Evolutionary conservation across 495 filamentous ascomycete genomes (phyloP), one percentile per base, ranked within the genome.

Genomic region (Alectoria sarmentosa): DNA sequence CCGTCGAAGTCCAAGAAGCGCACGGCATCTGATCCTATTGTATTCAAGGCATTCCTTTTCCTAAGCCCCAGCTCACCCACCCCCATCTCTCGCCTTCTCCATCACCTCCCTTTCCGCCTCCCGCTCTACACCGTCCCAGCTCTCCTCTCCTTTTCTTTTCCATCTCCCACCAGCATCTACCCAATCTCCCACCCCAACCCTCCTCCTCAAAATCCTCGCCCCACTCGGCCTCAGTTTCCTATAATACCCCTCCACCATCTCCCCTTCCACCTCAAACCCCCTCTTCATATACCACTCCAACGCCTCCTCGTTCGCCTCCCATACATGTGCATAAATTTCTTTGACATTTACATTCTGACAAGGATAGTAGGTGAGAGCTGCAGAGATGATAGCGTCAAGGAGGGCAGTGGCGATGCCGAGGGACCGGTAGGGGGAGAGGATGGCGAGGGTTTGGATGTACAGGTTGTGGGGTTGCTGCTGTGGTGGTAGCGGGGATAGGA

Each of bases 291-390:
- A 98, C 94, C 94, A 98, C 64, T 83, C 82, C 72, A 95, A 73
- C 0, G 84, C 94, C 49, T 96, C 94, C 15, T 84, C 82, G 71
- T 98, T 98, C 64, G 87, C 86, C 65, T 94, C 90, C 87, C 96
- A 97, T 3, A 98, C 94, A 77, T 98, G 94, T 19, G 94, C 94
- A 61, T 90, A 92, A 15, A 91, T 82, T 19, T 76, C 79, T 28
- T 76, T 76, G 15, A 88, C 75, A 28, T 81, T 76, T 26, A 76
- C 76, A 49, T 72, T 70, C 23, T 30, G 61, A 26, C 17, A 64
- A 73, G 67, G 44, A 73, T 60, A 61, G 34, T 70, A 69, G 11
- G 68, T 62, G 65, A 79, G 69, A 63, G 74, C 32, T 60, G 70
- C 61, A 26, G 76, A 77, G 64, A 85, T 71, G 63, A 95, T 68